These are phyloP conservation scores for Hypsizygus marmoreus DNA, from an alignment of 768 basidiomycete genomes.

Conservation along the genomic window DNA sequence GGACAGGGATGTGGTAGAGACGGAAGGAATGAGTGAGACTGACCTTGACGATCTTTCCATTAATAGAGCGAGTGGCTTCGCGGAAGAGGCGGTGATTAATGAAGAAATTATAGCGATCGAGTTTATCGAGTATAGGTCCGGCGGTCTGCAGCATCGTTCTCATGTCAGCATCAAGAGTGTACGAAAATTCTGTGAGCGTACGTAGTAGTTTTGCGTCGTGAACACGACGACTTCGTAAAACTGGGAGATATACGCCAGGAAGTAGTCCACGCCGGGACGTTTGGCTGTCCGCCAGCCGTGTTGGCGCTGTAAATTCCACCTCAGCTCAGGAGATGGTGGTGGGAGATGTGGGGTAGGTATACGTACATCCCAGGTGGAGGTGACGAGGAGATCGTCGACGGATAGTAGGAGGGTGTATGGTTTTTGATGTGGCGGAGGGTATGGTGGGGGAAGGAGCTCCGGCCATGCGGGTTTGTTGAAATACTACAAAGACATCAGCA, in stretches of 20 bases:
- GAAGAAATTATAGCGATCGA: conserved; percentile 91
- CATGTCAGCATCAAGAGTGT: conserved; percentile 5
- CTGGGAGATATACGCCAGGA: conserved; percentile 94
- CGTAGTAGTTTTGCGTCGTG: conserved; percentile 87
- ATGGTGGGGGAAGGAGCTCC: conserved; percentile 86
- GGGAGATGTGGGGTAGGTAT: neutral
- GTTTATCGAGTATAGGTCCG: conserved; percentile 83
- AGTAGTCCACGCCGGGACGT: conserved; percentile 97
- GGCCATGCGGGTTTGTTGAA: conserved; percentile 95
- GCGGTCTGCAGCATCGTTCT: conserved; percentile 64
- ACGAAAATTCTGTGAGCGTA: conserved; percentile 36
- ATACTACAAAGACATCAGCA: conserved; percentile 47
- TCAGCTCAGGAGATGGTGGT: neutral
- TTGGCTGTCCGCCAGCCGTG: conserved; percentile 98
- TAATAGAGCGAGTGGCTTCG: conserved; percentile 82
- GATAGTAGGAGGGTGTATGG: conserved; percentile 92
- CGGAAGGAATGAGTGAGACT: conserved; percentile 4
- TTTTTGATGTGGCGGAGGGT: conserved; percentile 80
- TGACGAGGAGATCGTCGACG: conserved; percentile 88
- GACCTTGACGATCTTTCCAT: conserved; percentile 87
- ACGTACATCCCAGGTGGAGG: conserved; percentile 95
- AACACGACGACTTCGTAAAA: conserved; percentile 99
- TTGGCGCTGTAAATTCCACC: conserved; percentile 60
- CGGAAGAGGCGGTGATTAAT: conserved; percentile 90
- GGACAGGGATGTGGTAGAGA: too few relatives aligned